A percentile compares a stretch with the other conserved stretches of the same genome.
Evolutionary conservation across 2,329 filamentous ascomycete species (phyloP).

Genomic region (Fusarium graminum): DNA sequence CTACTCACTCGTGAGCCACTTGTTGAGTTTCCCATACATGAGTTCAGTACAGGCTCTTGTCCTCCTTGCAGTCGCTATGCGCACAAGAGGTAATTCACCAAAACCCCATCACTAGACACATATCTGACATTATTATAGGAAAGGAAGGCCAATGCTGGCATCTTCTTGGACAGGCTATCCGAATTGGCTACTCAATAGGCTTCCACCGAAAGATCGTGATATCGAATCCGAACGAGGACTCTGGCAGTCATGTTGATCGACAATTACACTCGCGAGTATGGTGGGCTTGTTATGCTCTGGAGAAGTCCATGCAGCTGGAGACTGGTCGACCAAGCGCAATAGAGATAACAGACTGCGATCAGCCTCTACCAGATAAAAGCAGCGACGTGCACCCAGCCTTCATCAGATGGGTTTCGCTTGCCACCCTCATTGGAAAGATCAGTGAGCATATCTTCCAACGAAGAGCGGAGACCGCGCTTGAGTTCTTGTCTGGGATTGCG

Average conservation of each 20-base stretch:
- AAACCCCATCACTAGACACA: rapidly evolving
- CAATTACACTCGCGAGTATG: slow-evolving; percentile 35
- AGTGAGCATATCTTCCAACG: slow-evolving; percentile 40
- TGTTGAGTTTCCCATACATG: slow-evolving; percentile 39
- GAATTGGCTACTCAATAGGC: slow-evolving; percentile 37
- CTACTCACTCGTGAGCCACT: slow-evolving; percentile 35
- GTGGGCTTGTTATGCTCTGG: slow-evolving; percentile 42
- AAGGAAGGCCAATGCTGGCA: slow-evolving; percentile 44
- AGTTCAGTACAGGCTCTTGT: slow-evolving; percentile 39
- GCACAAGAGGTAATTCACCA: slow-evolving; percentile 33
- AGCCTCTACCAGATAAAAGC: slow-evolving; percentile 22
- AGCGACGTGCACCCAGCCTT: slow-evolving; percentile 24
- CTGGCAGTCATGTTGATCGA: slow-evolving; percentile 13
- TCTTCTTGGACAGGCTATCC: slow-evolving; percentile 32
- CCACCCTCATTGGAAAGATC: slow-evolving; percentile 36
- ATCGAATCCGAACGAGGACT: slow-evolving; percentile 6
- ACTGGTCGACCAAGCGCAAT: slow-evolving; percentile 40
- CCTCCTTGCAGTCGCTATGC: slow-evolving; percentile 35
- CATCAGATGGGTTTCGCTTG: slow-evolving; percentile 36
- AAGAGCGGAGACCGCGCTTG: slow-evolving; percentile 29
- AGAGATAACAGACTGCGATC: slow-evolving; percentile 38
- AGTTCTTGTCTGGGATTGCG: slow-evolving; percentile 31
- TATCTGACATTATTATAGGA: slow-evolving; percentile 9
- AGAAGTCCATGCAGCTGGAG: slow-evolving; percentile 43
- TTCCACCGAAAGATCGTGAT: slow-evolving; percentile 30